These are phyloP conservation scores for Mycena galericulata DNA, from an alignment of 768 basidiomycete species.

Conservation along the genomic window DNA sequence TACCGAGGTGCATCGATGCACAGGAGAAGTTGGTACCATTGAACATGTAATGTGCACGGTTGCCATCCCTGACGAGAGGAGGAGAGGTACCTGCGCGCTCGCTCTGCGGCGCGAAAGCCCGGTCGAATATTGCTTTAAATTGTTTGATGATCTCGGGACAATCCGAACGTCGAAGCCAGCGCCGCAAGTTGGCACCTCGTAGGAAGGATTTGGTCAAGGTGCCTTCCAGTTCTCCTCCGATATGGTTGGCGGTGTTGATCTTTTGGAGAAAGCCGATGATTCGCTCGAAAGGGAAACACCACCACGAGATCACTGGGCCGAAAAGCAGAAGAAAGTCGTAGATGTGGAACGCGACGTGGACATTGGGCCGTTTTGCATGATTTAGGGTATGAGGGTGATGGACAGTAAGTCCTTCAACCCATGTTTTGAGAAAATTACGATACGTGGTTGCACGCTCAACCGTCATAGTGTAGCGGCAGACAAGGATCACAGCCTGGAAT, in stretches of 20 bases:
- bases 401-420: conserved; percentile 37
- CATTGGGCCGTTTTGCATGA: conserved; percentile 33
- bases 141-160: conserved; percentile 29
- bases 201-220: conserved; percentile 22
- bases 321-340: conserved; percentile 48
- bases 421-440: conserved; percentile 31
- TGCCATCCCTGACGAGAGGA: conserved; percentile 9
- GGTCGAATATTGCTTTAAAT: conserved; percentile 24
- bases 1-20: not conserved
- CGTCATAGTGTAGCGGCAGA: conserved; percentile 36
- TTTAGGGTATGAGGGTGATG: conserved; percentile 39
- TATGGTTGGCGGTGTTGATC: conserved; percentile 45
- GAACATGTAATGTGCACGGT: conserved; percentile 22
- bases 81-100: conserved; percentile 14
- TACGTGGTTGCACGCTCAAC: conserved; percentile 24
- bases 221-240: conserved; percentile 36
- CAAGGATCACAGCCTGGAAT: conserved; percentile 39
- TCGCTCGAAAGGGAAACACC: conserved; percentile 52
- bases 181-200: conserved; percentile 21
- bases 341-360: conserved; percentile 48
- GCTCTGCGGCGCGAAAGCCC: conserved; percentile 7
- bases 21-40: conserved; percentile 9
- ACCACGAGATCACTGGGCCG: conserved; percentile 52
- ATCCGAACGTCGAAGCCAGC: conserved; percentile 36
- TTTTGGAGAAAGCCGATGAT: conserved; percentile 51